These are phyloP conservation scores for Populus euphratica DNA, from an alignment of 345 rosid species.

Conservation along the genomic window DNA sequence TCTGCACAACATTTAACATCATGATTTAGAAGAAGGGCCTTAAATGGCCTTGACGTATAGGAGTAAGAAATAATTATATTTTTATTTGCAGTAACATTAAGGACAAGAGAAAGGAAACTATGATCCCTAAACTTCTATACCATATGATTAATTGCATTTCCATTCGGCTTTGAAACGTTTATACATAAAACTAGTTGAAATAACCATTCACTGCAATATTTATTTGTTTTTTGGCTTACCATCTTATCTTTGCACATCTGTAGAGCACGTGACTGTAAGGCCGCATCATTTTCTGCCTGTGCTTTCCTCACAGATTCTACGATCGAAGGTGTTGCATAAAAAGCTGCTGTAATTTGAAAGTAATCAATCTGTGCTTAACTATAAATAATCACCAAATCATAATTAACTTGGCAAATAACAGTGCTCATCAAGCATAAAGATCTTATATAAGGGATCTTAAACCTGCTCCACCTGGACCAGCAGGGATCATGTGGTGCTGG, in stretches of 20 bases:
- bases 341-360: conserved; percentile 17
- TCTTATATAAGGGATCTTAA: background rate
- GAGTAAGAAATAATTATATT: background rate
- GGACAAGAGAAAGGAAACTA: background rate
- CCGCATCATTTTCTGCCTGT: conserved; percentile 49
- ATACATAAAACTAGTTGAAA: too few relatives aligned
- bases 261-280: conserved; percentile 49
- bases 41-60: background rate
- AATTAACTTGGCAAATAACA: background rate
- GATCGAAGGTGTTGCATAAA: conserved; percentile 27
- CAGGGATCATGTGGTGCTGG: conserved; percentile 35
- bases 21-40: too few relatives aligned
- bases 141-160: too few relatives aligned
- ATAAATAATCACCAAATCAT: background rate
- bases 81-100: background rate
- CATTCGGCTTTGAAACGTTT: too few relatives aligned
- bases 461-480: conserved; percentile 53
- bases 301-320: conserved; percentile 54
- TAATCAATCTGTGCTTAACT: background rate
- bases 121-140: too few relatives aligned
- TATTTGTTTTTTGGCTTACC: conserved; percentile 23
- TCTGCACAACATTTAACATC: conserved; percentile 24
- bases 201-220: background rate
- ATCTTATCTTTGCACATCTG: conserved; percentile 51
- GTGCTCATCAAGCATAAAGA: background rate